Evolutionary conservation across 768 basidiomycete genomes (phyloP), one percentile per base, ranked within the genome.

Genomic region (Lentinula aciculospora): DNA sequence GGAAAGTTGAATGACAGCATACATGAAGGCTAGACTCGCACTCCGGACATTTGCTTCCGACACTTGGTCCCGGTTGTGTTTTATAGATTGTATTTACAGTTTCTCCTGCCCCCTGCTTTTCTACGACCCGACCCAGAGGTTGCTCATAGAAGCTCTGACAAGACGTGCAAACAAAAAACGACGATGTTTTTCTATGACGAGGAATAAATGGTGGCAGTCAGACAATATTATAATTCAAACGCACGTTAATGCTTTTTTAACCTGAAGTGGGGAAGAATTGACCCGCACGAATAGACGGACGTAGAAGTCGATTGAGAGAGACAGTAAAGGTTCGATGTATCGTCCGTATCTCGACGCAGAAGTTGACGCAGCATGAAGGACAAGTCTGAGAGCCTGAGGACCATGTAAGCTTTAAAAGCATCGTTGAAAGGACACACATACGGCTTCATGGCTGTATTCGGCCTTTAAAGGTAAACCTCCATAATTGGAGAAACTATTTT

Each of bases 251-350:
- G 82, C 72, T 60, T 84, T 85, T 71, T 99, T 99, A 42, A 95
- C 94, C 68, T 94, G 86, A 27, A 86, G 70, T 0, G 94, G 87
- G 3, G 85, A 77, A 0, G 86, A 79, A 53, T 82, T 76, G 4
- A 99, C 75, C 9, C 88, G 84, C 15, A 98, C 83, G 65, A 98
- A 99, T 19, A 98, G 66, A 3, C 97, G 88, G 25, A 97, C 86
- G 69, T 99, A 99, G 69, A 98, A 99, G 65, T 99, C 97, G 66
- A 99, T 96, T 15, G 93, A 96, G 31, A 99, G 76, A 0, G 89
- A 94, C 3, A 97, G 71, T 6, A 97, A 73, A 9, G 97, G 97
- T 62, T 89, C 81, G 60, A 99, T 92, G 66, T 87, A 90, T 39
- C 94, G 85, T 3, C 97, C 96, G 66, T 98, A 98, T 65, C 94